Base-by-base conservation (phyloP, 441 rosid genomes). In the Codiaeum variegatum region DNA sequence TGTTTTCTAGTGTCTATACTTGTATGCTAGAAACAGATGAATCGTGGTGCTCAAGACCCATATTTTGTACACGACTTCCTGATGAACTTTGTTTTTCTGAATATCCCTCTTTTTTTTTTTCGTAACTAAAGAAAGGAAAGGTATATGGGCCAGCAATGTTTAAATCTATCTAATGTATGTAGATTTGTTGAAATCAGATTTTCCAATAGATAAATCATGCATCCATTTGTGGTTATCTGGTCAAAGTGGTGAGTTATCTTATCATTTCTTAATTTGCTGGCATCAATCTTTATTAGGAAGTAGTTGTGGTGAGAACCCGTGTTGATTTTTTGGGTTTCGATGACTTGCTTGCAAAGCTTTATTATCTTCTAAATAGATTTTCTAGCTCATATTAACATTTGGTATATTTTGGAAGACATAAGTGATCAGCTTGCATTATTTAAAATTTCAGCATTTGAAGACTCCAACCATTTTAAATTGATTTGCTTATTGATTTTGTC, bases 361-460 rank as follows among this genome's bases (percentile, higher is more conserved):
- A 16, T 67, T 73, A 49, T 60, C 31, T 15, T 16, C 16, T 61
- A 24, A 38, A 40, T 65, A 7, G 12, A 51, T 73, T 64, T 54
- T 54, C 19, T 24, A 47, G 52, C 32, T 32, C 21, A 66, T 11
- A 13, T 47, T 46, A 15, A 16, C 42, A 18, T 32, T 16, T 47
- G 11, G 24, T 19, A 28, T 23, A 18, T 44, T 49, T 18, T 34
- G 4, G n/a, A 23, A 9, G 28, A 62, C 6, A 12, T 67, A 12
- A 28, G 28, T 24, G 9, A 49, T 42, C 58, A 11, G 34, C 18
- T 32, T 26, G 51, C 31, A 63, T 72, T 15, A 8, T 62, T 9
- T 8, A 7, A 62, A 36, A 1, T 63, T 21, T 26, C 31, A 32
- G 4, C 9, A 11, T 51, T 54, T 46, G 15, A 26, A 13, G 52